phyloP scores from a whole-genome alignment of 495 filamentous ascomycete genomes.

The Aspergillus sclerotiicarbonarius region DNA sequence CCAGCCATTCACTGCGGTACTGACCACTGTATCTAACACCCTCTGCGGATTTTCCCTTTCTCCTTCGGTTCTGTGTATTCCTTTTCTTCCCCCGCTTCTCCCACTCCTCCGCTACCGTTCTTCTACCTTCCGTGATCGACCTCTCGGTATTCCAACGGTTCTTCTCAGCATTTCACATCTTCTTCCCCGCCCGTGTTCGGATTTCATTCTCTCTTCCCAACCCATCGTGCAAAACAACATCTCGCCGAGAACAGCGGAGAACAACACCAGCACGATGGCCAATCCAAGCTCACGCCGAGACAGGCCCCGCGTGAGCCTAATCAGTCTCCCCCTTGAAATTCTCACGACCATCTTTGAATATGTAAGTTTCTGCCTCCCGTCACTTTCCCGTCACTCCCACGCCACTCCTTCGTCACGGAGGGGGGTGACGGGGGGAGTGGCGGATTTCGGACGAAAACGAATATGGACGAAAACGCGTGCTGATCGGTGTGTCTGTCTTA shows the following conservation, averaged over 20 bases:
- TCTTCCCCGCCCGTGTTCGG: too few relatives aligned
- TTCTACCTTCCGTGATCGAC: not conserved
- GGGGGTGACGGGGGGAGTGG: too few relatives aligned
- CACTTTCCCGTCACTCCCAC: not conserved
- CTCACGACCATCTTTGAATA: not conserved
- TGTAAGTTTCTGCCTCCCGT: not conserved
- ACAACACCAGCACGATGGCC: too few relatives aligned
- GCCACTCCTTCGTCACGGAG: too few relatives aligned
- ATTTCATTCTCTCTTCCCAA: too few relatives aligned
- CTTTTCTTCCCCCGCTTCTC: not conserved
- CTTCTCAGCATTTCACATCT: not conserved
- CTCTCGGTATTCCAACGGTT: not conserved
- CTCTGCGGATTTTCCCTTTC: not conserved
- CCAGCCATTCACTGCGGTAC: not conserved
- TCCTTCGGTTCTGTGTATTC: not conserved
- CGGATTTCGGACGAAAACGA: too few relatives aligned
- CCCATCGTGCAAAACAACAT: too few relatives aligned
- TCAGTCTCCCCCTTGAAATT: not conserved
- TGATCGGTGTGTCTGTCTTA: not conserved
- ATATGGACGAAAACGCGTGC: not conserved
- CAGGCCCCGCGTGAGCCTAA: not conserved
- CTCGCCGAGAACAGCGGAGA: too few relatives aligned
- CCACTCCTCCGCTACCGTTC: not conserved
- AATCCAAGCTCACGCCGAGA: too few relatives aligned
- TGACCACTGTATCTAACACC: not conserved